Evolutionary conservation across 345 rosid genomes (phyloP), one percentile per base, ranked within the genome.

Genomic region (Brassica juncea): DNA sequence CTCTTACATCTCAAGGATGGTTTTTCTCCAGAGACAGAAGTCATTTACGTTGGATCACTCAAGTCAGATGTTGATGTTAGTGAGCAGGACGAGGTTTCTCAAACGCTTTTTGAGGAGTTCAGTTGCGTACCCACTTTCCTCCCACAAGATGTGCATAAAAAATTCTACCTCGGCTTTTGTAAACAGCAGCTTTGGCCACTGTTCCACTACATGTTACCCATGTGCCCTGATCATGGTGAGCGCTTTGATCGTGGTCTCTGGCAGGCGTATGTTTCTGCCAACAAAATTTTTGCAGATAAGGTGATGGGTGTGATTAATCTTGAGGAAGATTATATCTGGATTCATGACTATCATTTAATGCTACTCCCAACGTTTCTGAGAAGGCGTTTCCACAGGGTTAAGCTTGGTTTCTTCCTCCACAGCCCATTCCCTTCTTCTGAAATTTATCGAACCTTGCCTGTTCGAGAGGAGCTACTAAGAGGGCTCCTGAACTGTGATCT

Each of bases 371-470:
- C 84, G 1, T 83, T 86, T 55, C 74, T 86, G 77, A 84, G 88
- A 70, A 77, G 76, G 74, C 84, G 84, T 35, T 84, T 82, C 60
- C 34, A 77, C 78, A 83, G 86, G 70, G 79, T 84, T 27, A 86
- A 86, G 81, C 84, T 86, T 58, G 88, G 88, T 55, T 85, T 85
- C 79, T 85, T 85, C 83, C 86, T 83, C 66, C 88, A 85, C 68
- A 81, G 88, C 34, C 88, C 88, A 6, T 85, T 85, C 28, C 88
- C 88, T 57, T 85, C 88, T 7, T 85, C 86, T 19, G 88, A 86
- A 68, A 86, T 86, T 47, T 86, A 86, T 58, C 73, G 85, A 25
- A 86, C 88, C 19, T 83, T 86, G 23, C 86, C 88, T 65, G 84
- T 84, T 42, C 83, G 88, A 63, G 84, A 82, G 35, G 86, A 84